Evolutionary conservation across 306 rosid species (phyloP).

Genomic region (Ammopiptanthus mongolicus): DNA sequence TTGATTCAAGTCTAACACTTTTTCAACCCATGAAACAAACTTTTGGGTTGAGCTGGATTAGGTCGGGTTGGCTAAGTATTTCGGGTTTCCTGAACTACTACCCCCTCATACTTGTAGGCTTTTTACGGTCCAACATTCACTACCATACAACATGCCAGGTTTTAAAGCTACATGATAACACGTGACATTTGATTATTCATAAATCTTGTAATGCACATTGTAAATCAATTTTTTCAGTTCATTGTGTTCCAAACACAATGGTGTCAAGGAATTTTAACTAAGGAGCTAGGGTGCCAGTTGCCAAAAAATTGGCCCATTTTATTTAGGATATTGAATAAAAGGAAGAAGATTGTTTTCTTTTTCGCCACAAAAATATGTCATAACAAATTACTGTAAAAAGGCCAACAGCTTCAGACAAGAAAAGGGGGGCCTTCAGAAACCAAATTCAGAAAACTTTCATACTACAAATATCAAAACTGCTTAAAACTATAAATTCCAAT

Average conservation of each 20-base stretch:
- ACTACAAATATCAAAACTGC: slow-evolving; percentile 20
- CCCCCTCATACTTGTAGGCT: no score
- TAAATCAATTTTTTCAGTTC: neutral
- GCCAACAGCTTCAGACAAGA: slow-evolving; percentile 13
- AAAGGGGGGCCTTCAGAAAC: neutral
- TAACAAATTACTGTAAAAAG: neutral
- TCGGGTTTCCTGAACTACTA: no score
- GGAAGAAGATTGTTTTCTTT: neutral
- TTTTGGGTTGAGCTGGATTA: no score
- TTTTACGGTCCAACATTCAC: no score
- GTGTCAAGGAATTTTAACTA: neutral
- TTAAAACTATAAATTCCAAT: slow-evolving; percentile 6
- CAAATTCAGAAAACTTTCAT: neutral
- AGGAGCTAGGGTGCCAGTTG: neutral
- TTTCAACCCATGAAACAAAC: no score
- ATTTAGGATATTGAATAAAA: no score
- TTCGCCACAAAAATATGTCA: neutral
- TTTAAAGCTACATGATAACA: no score
- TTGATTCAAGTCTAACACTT: no score
- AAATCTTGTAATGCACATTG: neutral
- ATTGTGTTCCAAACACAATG: neutral
- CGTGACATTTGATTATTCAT: no score
- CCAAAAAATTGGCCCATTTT: neutral
- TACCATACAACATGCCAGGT: no score
- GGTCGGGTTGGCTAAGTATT: no score